Evolutionary conservation across 2,329 filamentous ascomycete genomes (phyloP).

Genomic region (Polychaeton citri): DNA sequence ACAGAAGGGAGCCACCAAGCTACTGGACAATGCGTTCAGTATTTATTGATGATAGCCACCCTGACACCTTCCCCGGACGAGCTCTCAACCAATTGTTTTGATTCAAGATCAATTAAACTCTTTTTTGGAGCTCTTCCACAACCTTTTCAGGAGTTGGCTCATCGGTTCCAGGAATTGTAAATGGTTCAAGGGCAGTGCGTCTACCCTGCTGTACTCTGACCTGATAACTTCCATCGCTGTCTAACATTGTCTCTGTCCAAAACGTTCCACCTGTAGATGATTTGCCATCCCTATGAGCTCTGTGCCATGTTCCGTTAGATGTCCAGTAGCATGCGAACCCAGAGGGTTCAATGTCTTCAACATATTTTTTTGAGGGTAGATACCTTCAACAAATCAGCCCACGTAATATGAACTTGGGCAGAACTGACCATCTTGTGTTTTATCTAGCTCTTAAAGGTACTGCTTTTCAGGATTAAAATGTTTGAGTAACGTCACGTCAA

Average conservation of each 20-base stretch:
- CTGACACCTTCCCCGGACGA: background rate
- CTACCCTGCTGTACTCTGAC: background rate
- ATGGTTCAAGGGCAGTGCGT: background rate
- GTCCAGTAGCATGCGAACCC: background rate
- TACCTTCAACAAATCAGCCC: background rate
- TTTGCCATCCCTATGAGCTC: background rate
- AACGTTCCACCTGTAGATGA: background rate
- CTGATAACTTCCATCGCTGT: background rate
- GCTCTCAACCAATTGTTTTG: background rate
- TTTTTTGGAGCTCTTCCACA: background rate
- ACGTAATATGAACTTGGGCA: background rate
- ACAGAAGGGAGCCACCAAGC: background rate
- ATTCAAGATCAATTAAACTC: background rate
- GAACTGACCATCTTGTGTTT: no score
- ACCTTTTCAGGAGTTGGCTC: background rate
- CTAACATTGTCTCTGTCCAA: background rate
- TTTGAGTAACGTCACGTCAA: no score
- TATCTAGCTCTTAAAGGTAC: no score
- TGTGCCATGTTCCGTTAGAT: background rate
- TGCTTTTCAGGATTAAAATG: no score
- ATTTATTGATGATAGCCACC: background rate
- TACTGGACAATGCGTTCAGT: background rate
- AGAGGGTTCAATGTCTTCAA: background rate
- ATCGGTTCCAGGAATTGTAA: background rate
- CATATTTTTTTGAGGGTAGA: background rate